A percentile compares a stretch with the other conserved stretches of the same genome.
These are phyloP conservation scores for Metschnikowia drakensbergensis DNA, from an alignment of 805 yeast species.

Conservation along the genomic window DNA sequence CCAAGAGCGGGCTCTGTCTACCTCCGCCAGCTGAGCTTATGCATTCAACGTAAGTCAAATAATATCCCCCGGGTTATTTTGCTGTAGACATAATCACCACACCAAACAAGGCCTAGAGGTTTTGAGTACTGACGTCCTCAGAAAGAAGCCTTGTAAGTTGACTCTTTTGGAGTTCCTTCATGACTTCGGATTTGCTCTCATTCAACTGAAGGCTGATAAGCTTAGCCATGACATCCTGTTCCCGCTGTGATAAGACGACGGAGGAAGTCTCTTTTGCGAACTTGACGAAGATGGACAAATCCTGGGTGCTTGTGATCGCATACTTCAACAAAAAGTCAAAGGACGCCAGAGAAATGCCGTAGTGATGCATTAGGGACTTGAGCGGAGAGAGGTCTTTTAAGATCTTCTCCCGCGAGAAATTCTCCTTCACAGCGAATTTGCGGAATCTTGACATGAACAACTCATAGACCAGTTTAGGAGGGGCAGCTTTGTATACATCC, in stretches of 20 bases:
- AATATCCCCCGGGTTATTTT: neutral
- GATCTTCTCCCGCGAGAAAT: constrained; percentile 11
- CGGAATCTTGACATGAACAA: constrained; percentile 18
- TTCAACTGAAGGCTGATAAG: constrained; percentile 16
- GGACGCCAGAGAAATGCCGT: constrained; percentile 15
- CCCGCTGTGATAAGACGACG: constrained; percentile 15
- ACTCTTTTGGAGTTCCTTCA: constrained; percentile 19
- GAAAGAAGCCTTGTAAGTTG: constrained; percentile 16
- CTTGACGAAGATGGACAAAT: constrained; percentile 27
- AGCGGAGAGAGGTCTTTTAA: constrained; percentile 22
- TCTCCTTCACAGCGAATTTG: constrained; percentile 5
- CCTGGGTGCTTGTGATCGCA: constrained; percentile 21
- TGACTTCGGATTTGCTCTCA: constrained; percentile 4
- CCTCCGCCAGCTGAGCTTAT: neutral
- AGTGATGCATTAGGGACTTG: constrained; percentile 29
- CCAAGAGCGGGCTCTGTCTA: neutral
- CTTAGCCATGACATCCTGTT: constrained; percentile 19
- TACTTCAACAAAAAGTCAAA: constrained; percentile 23
- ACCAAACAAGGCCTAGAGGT: neutral
- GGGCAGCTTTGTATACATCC: constrained; percentile 16
- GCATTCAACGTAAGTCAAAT: neutral
- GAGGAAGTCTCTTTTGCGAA: constrained; percentile 15
- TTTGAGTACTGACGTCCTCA: neutral
- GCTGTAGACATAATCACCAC: neutral
- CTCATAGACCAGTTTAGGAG: constrained; percentile 22